Evolutionary conservation across 2,329 filamentous ascomycete species (phyloP).

Genomic region (Cordyceps javanica): DNA sequence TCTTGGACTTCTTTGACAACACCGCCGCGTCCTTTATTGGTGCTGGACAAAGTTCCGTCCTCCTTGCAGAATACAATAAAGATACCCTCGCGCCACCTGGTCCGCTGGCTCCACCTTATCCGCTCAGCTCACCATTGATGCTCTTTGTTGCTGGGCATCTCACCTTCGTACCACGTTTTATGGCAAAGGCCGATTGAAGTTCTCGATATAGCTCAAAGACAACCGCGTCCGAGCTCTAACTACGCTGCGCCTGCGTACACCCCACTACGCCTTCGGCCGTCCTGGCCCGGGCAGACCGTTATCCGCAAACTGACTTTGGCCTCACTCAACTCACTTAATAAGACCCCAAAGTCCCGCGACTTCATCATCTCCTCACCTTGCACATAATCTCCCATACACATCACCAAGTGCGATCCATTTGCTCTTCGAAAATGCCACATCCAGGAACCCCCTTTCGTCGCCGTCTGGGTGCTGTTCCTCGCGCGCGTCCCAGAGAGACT

Average conservation of each 20-base stretch:
- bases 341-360: not conserved
- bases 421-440: conserved; percentile 15
- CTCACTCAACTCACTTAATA: conserved; percentile 9
- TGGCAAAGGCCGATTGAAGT: conserved; percentile 1
- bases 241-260: not conserved
- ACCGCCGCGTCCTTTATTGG: not conserved
- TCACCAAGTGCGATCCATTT: not conserved
- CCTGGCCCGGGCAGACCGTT: not conserved
- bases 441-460: conserved; percentile 9
- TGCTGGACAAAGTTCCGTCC: not conserved
- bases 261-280: not conserved
- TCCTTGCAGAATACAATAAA: not conserved
- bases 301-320: not conserved
- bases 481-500: not conserved
- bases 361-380: not conserved
- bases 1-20: not conserved
- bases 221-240: not conserved
- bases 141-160: conserved; percentile 20
- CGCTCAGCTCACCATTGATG: conserved; percentile 18
- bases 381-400: not conserved
- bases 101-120: conserved; percentile 5
- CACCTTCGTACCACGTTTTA: conserved; percentile 7
- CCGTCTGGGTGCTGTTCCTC: not conserved
- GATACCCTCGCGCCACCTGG: conserved; percentile 1
- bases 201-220: conserved; percentile 10